phyloP scores from a whole-genome alignment of 2,329 filamentous ascomycete genomes.

The Epichloe hybrida region DNA sequence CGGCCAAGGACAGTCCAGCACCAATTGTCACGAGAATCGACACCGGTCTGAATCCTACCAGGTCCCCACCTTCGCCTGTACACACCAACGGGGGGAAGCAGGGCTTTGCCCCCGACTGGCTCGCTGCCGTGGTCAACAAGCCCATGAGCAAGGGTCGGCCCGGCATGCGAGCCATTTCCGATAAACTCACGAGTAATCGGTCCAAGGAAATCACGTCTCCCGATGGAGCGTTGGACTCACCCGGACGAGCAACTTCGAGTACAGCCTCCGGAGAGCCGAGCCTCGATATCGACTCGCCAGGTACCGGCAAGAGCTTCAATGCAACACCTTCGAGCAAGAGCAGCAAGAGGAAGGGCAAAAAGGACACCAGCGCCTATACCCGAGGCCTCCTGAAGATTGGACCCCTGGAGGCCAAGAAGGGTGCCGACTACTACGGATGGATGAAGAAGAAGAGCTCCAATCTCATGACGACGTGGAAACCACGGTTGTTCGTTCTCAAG shows the following conservation, averaged over 20 bases:
- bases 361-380: constrained; percentile 87
- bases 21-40: constrained; percentile 51
- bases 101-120: constrained; percentile 40
- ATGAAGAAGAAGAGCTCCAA: constrained; percentile 99
- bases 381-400: constrained; percentile 70
- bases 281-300: constrained; percentile 67
- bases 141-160: constrained; percentile 37
- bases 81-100: constrained; percentile 20
- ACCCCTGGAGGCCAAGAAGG: constrained; percentile 70
- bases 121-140: constrained; percentile 36
- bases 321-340: constrained; percentile 34
- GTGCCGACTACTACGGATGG: constrained; percentile 92
- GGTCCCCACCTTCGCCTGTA: constrained; percentile 27
- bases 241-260: constrained; percentile 64
- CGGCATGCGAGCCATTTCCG: constrained; percentile 76
- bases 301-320: constrained; percentile 43
- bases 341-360: constrained; percentile 70
- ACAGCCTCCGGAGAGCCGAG: constrained; percentile 53
- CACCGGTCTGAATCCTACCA: constrained; percentile 24
- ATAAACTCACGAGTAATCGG: constrained; percentile 48
- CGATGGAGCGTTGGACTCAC: constrained; percentile 45
- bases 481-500: constrained; percentile 85
- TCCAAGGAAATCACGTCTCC: constrained; percentile 38
- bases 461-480: constrained; percentile 95
- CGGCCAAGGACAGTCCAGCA: constrained; percentile 36